Base-by-base conservation (phyloP, 495 filamentous ascomycete species). In the Aspergillus saccharolyticus region DNA sequence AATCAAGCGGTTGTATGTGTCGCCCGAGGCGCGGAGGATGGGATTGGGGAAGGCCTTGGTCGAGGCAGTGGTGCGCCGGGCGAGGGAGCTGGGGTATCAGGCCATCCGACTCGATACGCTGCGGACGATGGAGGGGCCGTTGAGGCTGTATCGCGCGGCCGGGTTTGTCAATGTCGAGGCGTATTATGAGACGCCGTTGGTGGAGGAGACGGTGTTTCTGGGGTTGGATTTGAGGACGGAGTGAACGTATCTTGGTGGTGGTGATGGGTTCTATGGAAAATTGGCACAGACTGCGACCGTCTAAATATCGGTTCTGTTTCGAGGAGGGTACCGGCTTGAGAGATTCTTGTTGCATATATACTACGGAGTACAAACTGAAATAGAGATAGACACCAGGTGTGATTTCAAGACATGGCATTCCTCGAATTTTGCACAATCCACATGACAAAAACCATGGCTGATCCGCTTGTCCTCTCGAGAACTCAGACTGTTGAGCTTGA, bases 91-190 rank as follows among this genome's bases (percentile, higher is more conserved):
- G 46, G 79, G 75, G 5, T 86, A 85, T 66, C 47, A 63, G n/a
- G 78, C 79, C 50, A 80, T 85, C 59, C 71, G 75, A 46, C 69
- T 86, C 20, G 83, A 86, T 67, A 84, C 83, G 7, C 66, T 86
- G 49, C 70, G 73, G n/a, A 66, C 46, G 14, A 87, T 86, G 83
- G 57, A 50, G n/a, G 66, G 70, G 5, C 83, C 83, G 21, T 73
- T 74, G 52, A 55, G 51, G 33, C 57, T 85, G 54, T 86, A 87
- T 71, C 61, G 61, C 49, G 61, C 57, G 22, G 56, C 76, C 53
- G 83, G 83, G 19, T 86, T 87, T 67, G 66, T 68, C 63, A 72
- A 78, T 55, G 75, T 76, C n/a, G 70, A 70, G 49, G 56, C 72
- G 9, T 87, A 85, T 58, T 84, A 86, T 69, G 72, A 80, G 6